These are phyloP conservation scores for Gleditsia sinensis DNA, from an alignment of 306 rosid species.

Conservation along the genomic window DNA sequence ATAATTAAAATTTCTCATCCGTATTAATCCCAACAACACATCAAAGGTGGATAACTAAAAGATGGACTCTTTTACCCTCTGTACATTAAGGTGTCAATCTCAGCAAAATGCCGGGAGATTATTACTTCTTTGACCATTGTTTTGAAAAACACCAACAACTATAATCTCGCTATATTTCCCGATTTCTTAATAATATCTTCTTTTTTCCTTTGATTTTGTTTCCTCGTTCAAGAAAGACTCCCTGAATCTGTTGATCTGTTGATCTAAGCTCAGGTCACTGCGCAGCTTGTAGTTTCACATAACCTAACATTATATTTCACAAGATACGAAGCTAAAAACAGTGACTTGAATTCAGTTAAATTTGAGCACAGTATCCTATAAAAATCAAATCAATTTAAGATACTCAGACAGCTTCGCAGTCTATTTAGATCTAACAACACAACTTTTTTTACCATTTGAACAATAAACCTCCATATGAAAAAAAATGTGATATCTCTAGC, in stretches of 20 bases:
- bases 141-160: background rate
- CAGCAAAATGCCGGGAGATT: background rate
- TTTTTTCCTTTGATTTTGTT: background rate
- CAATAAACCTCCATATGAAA: conserved; percentile 2
- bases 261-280: too few relatives aligned
- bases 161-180: background rate
- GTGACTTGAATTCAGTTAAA: conserved; percentile 11
- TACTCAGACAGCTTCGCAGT: background rate
- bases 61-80: background rate
- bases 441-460: background rate
- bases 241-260: background rate
- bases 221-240: background rate
- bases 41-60: background rate
- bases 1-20: background rate
- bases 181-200: background rate
- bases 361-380: background rate
- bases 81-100: conserved; percentile 1
- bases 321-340: background rate
- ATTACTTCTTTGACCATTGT: background rate
- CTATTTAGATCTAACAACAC: conserved; percentile 35
- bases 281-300: conserved; percentile 23
- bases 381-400: background rate
- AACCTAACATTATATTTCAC: background rate
- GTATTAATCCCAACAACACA: background rate
- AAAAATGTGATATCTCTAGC: background rate